Conservation (phyloP, 129 eudicot genomes). For the Flaveria linearis region DNA sequence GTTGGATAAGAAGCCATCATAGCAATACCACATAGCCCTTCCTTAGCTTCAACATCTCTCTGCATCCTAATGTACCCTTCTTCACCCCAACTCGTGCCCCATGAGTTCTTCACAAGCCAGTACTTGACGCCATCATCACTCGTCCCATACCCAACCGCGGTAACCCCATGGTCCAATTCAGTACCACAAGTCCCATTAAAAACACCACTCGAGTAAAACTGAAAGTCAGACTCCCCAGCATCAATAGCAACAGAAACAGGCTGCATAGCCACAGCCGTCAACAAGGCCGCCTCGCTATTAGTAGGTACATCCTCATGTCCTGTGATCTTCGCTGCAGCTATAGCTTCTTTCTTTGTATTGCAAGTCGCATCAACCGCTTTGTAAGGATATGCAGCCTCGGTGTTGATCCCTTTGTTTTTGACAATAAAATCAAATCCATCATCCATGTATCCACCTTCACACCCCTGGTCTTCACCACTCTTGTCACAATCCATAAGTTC, state of each 20-base stretch:
- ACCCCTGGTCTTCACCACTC: conserved; percentile 7
- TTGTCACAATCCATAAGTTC: conserved; percentile 9
- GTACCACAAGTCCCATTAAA: conserved; percentile 26
- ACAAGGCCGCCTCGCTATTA: conserved; percentile 53
- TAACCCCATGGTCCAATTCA: conserved; percentile 22
- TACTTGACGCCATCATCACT: conserved; percentile 5
- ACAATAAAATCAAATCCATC: conserved; percentile 60
- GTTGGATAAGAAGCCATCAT: conserved; percentile 28
- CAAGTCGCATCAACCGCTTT: conserved; percentile 41
- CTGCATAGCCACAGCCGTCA: conserved; percentile 64
- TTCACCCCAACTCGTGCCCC: conserved; percentile 28
- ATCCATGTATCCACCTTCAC: conserved; percentile 65
- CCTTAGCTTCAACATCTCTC: conserved; percentile 26
- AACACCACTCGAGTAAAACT: conserved; percentile 49
- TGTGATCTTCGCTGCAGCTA: conserved; percentile 14
- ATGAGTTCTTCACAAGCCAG: conserved; percentile 23
- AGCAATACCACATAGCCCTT: conserved; percentile 32
- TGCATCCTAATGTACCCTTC: conserved; percentile 30
- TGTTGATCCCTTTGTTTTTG: conserved; percentile 29
- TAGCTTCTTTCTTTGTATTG: neutral
- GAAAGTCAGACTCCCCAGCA: conserved; percentile 57
- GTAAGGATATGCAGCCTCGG: conserved; percentile 62
- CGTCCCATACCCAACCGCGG: conserved; percentile 15
- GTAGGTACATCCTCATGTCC: conserved; percentile 63
- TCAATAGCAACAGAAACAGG: conserved; percentile 68